Conservation (phyloP, 768 basidiomycete genomes). For the Boletus rubroflammeus region DNA sequence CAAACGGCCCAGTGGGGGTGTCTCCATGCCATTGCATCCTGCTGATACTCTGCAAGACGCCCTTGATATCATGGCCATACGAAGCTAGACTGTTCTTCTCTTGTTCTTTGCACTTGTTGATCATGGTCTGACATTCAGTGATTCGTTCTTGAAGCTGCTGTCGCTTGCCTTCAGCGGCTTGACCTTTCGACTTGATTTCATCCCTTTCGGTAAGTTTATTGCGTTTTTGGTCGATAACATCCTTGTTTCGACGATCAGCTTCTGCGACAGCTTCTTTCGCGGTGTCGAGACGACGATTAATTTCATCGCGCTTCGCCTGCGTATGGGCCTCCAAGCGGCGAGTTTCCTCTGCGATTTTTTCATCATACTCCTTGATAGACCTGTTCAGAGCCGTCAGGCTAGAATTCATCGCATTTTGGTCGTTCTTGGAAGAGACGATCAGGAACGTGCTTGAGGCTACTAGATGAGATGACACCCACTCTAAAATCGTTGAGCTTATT, state of each 20-base stretch:
- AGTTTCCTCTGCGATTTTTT: conserved; percentile 52
- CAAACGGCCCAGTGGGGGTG: conserved; percentile 74
- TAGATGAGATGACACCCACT: conserved; percentile 33
- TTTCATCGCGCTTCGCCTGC: conserved; percentile 60
- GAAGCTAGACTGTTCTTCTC: conserved; percentile 57
- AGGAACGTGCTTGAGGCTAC: not conserved
- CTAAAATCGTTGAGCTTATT: conserved; percentile 39
- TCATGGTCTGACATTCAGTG: conserved; percentile 45
- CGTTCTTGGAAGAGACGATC: conserved; percentile 36
- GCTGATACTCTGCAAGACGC: conserved; percentile 51
- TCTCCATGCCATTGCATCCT: conserved; percentile 59
- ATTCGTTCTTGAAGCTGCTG: conserved; percentile 40
- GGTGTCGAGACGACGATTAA: conserved; percentile 46
- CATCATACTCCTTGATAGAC: conserved; percentile 36
- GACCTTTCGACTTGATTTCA: conserved; percentile 35
- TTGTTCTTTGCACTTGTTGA: conserved; percentile 44
- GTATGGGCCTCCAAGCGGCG: conserved; percentile 52
- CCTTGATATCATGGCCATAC: conserved; percentile 61
- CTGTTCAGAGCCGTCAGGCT: conserved; percentile 34
- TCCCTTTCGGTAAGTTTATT: conserved; percentile 31
- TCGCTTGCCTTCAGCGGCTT: conserved; percentile 31
- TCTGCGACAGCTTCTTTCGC: conserved; percentile 39
- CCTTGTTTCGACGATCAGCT: conserved; percentile 35
- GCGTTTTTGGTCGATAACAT: conserved; percentile 34
- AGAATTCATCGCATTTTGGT: conserved; percentile 48